These are phyloP conservation scores for Dactylellina parvicollis DNA, from an alignment of 2,329 filamentous ascomycete genomes.

Conservation along the genomic window DNA sequence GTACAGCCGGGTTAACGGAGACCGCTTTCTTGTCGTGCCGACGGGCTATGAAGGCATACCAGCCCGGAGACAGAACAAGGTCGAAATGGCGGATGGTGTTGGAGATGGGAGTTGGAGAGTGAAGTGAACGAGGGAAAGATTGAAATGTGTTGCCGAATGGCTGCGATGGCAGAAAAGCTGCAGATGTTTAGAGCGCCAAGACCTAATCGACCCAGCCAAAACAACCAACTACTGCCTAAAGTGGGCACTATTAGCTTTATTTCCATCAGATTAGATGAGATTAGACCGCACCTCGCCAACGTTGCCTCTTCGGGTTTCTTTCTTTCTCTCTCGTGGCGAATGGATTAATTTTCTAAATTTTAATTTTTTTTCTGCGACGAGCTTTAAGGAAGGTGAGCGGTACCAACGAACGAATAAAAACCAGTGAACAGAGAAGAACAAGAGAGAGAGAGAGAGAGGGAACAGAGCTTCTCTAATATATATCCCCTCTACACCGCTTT, in stretches of 20 bases:
- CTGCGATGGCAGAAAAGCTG: constrained; percentile 45
- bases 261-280: constrained; percentile 23
- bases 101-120: constrained; percentile 10
- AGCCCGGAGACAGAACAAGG: background rate
- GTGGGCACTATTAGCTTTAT: background rate
- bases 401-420: background rate
- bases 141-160: constrained; percentile 46
- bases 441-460: background rate
- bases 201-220: background rate
- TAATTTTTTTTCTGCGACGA: constrained; percentile 9
- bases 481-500: background rate
- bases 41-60: background rate
- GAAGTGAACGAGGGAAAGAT: constrained; percentile 41
- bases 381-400: background rate
- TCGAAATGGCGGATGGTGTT: background rate
- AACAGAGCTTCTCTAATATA: too few relatives aligned
- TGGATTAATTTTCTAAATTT: too few relatives aligned
- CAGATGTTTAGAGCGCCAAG: constrained; percentile 18
- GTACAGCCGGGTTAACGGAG: constrained; percentile 48
- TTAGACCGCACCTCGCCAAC: background rate
- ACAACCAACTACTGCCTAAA: constrained; percentile 1
- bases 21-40: constrained; percentile 29
- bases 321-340: background rate
- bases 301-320: constrained; percentile 10
- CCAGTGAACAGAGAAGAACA: background rate